A percentile compares a stretch with the other conserved stretches of the same genome.
These are phyloP conservation scores for Bruguiera parviflora DNA, from an alignment of 345 rosid genomes.

Conservation along the genomic window DNA sequence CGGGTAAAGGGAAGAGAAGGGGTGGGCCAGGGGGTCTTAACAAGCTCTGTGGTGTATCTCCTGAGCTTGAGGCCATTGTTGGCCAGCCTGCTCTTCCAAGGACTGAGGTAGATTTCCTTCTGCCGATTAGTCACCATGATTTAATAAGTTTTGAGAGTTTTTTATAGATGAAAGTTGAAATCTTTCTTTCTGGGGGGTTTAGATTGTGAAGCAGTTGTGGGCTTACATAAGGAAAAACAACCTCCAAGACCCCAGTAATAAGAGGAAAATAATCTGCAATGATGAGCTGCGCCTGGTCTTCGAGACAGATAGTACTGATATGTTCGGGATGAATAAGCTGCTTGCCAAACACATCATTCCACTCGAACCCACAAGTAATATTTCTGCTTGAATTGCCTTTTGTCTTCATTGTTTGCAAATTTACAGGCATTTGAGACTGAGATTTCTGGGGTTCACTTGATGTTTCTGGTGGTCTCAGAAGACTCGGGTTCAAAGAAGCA, in stretches of 20 bases:
- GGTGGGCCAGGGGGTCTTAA: conserved; percentile 95
- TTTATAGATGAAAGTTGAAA: not conserved
- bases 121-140: too few species aligned
- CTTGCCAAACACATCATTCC: conserved; percentile 87
- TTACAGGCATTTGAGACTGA: not conserved
- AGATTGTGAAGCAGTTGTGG: conserved; percentile 99
- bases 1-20: conserved; percentile 72
- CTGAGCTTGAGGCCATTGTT: conserved; percentile 82
- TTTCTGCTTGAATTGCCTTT: not conserved
- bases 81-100: conserved; percentile 95
- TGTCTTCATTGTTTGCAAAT: conserved; percentile 8
- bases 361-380: conserved; percentile 74
- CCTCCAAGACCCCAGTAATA: conserved; percentile 98
- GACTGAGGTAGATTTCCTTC: conserved; percentile 57
- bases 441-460: not conserved
- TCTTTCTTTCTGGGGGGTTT: conserved; percentile 14
- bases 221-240: conserved; percentile 92
- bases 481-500: conserved; percentile 57
- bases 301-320: conserved; percentile 96
- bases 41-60: conserved; percentile 93
- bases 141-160: not conserved
- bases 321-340: conserved; percentile 97
- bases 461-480: conserved; percentile 43
- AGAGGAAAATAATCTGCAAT: conserved; percentile 93
- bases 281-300: conserved; percentile 84